These are phyloP conservation scores for Vitis hybrid DNA, from an alignment of 177 flowering plant species.

Conservation along the genomic window DNA sequence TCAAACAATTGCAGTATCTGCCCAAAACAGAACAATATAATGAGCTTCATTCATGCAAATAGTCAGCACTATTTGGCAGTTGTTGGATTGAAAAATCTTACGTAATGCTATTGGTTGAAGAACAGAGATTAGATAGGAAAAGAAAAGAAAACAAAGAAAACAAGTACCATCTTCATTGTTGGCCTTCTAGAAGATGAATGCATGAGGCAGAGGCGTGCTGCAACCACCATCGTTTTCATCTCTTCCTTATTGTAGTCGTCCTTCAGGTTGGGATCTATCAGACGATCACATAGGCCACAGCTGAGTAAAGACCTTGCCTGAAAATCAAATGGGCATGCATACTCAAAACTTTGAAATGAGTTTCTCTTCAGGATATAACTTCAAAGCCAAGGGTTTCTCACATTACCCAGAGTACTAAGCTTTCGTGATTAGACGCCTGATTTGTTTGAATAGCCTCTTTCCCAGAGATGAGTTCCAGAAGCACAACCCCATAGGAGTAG, in stretches of 20 bases:
- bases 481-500: slow-evolving; percentile 52
- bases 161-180: slow-evolving; percentile 37
- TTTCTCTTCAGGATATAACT: background rate
- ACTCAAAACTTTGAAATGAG: background rate
- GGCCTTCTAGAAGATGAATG: slow-evolving; percentile 50
- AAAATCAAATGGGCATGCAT: slow-evolving; percentile 10
- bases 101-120: background rate
- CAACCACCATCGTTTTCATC: slow-evolving; percentile 37
- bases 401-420: slow-evolving; percentile 50
- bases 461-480: slow-evolving; percentile 52
- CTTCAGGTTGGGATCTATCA: slow-evolving; percentile 38
- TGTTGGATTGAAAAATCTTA: too few species aligned
- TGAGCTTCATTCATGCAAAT: background rate
- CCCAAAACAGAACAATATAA: background rate
- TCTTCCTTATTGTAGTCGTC: slow-evolving; percentile 33
- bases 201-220: slow-evolving; percentile 44
- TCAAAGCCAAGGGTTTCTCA: background rate
- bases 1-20: slow-evolving; percentile 36
- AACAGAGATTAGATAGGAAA: background rate
- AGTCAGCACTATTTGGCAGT: too few species aligned
- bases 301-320: slow-evolving; percentile 50
- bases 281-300: slow-evolving; percentile 31
- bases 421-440: slow-evolving; percentile 27
- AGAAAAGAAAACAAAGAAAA: background rate
- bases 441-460: slow-evolving; percentile 36